Evolutionary conservation across 2,329 filamentous ascomycete genomes (phyloP).

Genomic region (Ceratocystis harringtonii): DNA sequence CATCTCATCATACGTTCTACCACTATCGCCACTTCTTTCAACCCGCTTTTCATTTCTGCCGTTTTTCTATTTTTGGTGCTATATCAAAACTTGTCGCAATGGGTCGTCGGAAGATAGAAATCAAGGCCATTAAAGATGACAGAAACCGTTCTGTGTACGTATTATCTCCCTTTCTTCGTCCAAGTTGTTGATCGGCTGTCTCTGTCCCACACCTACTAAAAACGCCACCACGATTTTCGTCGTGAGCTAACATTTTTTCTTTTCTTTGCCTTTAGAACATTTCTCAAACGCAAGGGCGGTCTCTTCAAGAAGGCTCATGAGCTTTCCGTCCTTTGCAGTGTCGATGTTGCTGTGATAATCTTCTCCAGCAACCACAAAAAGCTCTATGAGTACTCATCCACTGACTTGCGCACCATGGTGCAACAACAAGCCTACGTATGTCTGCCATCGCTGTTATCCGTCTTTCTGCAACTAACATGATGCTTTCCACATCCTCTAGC

Average conservation of each 20-base stretch:
- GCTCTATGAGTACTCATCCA: conserved; percentile 91
- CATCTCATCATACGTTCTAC: background rate
- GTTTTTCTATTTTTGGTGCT: background rate
- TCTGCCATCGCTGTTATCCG: conserved; percentile 20
- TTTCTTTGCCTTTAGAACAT: conserved; percentile 48
- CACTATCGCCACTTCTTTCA: conserved; percentile 3
- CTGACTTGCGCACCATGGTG: conserved; percentile 83
- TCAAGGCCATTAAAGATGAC: conserved; percentile 98
- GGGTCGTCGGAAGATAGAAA: conserved; percentile 99
- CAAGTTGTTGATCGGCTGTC: background rate
- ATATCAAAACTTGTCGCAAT: conserved; percentile 33
- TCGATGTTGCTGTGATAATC: conserved; percentile 97
- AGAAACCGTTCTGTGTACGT: conserved; percentile 93
- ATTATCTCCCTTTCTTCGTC: background rate
- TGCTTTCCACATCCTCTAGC: conserved; percentile 36
- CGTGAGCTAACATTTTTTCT: background rate
- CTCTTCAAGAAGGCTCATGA: conserved; percentile 99
- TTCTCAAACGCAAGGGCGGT: conserved; percentile 95
- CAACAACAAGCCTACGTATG: conserved; percentile 80
- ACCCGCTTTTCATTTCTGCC: background rate
- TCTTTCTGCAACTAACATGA: conserved; percentile 17
- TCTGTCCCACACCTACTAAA: background rate
- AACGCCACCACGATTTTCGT: background rate
- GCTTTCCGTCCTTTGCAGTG: conserved; percentile 91
- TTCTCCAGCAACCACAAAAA: conserved; percentile 94